Evolutionary conservation across 768 basidiomycete species (phyloP), one percentile per base, ranked within the genome.

Genomic region (Chalciporus piperatus): DNA sequence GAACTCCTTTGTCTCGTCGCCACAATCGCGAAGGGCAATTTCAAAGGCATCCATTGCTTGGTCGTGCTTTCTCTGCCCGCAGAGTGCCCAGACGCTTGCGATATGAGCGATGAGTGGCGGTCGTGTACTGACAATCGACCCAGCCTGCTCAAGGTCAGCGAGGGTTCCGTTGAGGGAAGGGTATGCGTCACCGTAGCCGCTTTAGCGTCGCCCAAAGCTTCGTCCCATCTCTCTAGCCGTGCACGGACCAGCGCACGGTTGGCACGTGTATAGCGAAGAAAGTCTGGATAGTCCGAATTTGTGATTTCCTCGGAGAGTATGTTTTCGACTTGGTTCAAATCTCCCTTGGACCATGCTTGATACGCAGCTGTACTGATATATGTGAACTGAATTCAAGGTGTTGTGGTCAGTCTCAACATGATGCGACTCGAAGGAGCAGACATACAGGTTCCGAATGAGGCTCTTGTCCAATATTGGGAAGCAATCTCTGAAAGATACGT

Each of bases 201-300:
- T 2, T n/a, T 3, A 20, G 20, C 47, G 20, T 61, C 60, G 6
- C 45, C 20, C 20, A 51, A 39, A 2, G 60, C 60, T 3, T 19
- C 54, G 1, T 3, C 8, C 41, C 46, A 50, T 16, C 59, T 30
- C n/a, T 27, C 13, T 3, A 2, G 53, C 12, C 45, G 44, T 3
- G 23, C 19, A 14, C 60, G 59, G 37, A 61, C 39, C 16, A 61
- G 44, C 13, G 60, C 51, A 27, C 59, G 60, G 20, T 59, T 61
- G 10, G 46, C 59, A n/a, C 28, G 45, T 7, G 32, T 9, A 43
- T 62, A 59, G 12, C 14, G 25, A 12, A 19, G 5, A 10, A 47
- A 43, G 37, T 9, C 30, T 32, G 6, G 32, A 13, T 30, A 28
- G 1, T 10, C 16, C 27, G 41, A 1, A 10, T 50, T 39, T 38